Evolutionary conservation across 177 flowering plant genomes (phyloP).

Genomic region (Telopea speciosissima): DNA sequence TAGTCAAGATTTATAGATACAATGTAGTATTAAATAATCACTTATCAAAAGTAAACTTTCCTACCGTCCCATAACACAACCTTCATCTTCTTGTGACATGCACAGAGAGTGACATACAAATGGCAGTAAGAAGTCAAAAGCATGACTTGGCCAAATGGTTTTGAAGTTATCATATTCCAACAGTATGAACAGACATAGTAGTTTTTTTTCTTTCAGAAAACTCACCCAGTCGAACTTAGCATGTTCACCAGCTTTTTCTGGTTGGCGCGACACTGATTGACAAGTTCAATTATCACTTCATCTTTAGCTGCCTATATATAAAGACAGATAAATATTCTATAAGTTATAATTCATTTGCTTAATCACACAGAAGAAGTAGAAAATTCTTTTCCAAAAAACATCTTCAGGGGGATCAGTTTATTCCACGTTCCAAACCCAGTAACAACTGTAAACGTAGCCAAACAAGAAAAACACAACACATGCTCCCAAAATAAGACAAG

Average conservation of each 20-base stretch:
- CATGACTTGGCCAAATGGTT: background rate
- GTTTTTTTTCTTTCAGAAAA: background rate
- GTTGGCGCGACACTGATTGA: slow-evolving; percentile 64
- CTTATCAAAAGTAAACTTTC: background rate
- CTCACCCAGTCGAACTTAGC: slow-evolving; percentile 70
- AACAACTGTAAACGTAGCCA: background rate
- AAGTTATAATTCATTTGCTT: background rate
- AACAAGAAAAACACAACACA: background rate
- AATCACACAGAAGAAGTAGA: background rate
- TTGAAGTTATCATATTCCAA: no score
- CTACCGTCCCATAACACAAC: background rate
- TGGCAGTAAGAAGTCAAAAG: background rate
- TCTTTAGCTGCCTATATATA: slow-evolving; percentile 78
- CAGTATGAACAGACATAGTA: no score
- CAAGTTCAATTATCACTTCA: slow-evolving; percentile 88
- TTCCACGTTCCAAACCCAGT: background rate
- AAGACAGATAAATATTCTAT: slow-evolving; percentile 6
- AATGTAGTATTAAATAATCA: background rate
- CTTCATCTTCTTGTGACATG: background rate
- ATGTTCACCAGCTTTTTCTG: slow-evolving; percentile 85
- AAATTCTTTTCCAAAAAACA: background rate
- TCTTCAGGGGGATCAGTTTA: background rate
- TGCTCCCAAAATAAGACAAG: background rate
- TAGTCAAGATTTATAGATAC: background rate
- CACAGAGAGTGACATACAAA: background rate